Base-by-base conservation (phyloP, 768 basidiomycete species). In the Hericium alpestre region DNA sequence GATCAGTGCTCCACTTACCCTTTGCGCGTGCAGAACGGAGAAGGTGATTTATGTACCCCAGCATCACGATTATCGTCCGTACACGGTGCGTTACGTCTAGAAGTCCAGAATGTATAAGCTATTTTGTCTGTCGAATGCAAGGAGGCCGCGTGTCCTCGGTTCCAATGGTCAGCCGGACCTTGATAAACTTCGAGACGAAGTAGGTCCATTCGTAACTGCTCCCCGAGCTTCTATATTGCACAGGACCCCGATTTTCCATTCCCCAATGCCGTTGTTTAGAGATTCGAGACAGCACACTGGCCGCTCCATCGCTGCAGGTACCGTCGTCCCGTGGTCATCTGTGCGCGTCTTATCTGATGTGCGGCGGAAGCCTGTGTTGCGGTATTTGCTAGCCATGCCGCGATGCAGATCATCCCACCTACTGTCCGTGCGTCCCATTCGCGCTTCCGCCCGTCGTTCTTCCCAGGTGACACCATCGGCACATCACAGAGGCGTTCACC, bases 401-500 rank as follows among this genome's bases (percentile, higher is more conserved):
- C 57, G 58, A 56, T 59, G 63, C 38, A 41, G 43, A 41, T 43
- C 2, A 23, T 54, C 41, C 54, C 54, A 16, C 18, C 46, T 37
- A 43, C 39, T 38, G 13, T 54, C 12, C 54, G 54, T 54, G 23
- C n/a, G 54, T 53, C 43, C 5, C 32, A 32, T 32, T 32, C 32
- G 6, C 9, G 1, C 43, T n/a, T 46, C 43, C n/a, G 20, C 20
- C 16, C 5, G 6, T 10, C 43, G 43, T 22, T 46, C 43, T n/a
- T 46, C 43, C 8, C 32, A 32, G 32, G 6, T 32, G 32, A 46
- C 22, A 46, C 16, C n/a, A 46, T 46, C 8, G 43, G n/a, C 15
- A 22, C 50, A 23, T 38, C 47, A 13, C 51, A 72, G 71, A 68
- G 41, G 64, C 63, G 16, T 71, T 64, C 57, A 67, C 65, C 23